Base-by-base conservation (phyloP, 2,329 filamentous ascomycete genomes). In the Colletotrichum navitas region DNA sequence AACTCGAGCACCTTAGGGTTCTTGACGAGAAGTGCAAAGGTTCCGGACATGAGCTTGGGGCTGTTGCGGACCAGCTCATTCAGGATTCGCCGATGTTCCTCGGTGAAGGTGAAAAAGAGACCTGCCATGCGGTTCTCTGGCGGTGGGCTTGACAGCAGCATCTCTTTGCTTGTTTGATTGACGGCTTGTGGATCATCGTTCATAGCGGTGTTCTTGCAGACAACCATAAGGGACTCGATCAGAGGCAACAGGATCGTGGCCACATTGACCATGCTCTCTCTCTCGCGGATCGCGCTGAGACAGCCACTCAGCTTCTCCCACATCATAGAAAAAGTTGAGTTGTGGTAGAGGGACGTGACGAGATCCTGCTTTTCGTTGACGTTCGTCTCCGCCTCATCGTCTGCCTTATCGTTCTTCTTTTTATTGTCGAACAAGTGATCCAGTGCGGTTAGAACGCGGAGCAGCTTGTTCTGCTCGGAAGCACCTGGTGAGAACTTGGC, bases 1-100 rank as follows among this genome's bases (percentile, higher is more conserved):
- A 99, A 99, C 79, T 99, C 96, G 16, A 99, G 86, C 4, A 99
- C 97, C 87, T 98, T 99, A 34, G 96, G 97, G 79, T 99, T 99
- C 86, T 97, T 98, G 74, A 98, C 96, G 59, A 99, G 85, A 21
- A 99, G 87, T 14, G 95, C 95, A 83, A 99, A 98, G 3, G 95
- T 98, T 64, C 96, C 96, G 71, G 95, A 98, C 97, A 99, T 99
- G 74, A 99, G 90, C 81, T 97, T 97, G 39, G 97, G 96, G 76
- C 97, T 98, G 79, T 97, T 94, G 74, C 97, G 92, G 66, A 99
- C 96, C 74, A 99, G 92, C 80, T 99, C 96, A 79, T 99, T 99
- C 76, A 99, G 89, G 75, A 99, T 97, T 79, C 97, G 96, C 74
- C 96, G 94, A 81, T 99, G 96, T 70, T 98, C 95, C 79, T 98